Evolutionary conservation across 164 flowering plant genomes (phyloP), one percentile per base, ranked within the genome.

Genomic region (Stephania japonica): DNA sequence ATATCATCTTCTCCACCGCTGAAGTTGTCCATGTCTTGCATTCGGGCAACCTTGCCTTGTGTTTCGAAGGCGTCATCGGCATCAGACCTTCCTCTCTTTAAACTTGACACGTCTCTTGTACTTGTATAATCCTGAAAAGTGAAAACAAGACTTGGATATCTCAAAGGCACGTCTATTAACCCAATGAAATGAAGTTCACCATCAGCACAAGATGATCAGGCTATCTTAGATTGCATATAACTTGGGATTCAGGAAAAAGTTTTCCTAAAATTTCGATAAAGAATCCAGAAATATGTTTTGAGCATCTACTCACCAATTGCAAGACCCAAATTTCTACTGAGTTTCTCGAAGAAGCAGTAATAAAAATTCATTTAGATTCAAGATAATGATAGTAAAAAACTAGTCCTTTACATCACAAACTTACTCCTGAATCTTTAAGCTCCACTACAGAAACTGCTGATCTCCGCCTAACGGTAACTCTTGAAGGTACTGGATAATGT

Each of bases 401-500:
- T 18, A 69, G 59, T 27, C 26, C 38, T 2, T 32, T 32, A 32
- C 4, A 70, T 6, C 13, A 38, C 70, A 67, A 71, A 43, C 38
- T 53, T 86, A 85, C 92, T 87, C 72, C 85, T n/a, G 79, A 32
- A 43, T 87, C 98, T 73, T 84, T 86, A 67, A 81, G 23, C 74
- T 93, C 96, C 47, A 76, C 72, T 1, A 78, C 84, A 77, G 90
- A 80, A 75, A 84, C 89, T 62, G 74, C 71, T 19, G 91, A 32
- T 74, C 93, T 80, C 66, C 75, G 79, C 84, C 98, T 87, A 19
- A 91, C 93, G 16, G 98, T 93, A 65, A 93, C 82, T 56, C 83
- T 81, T 42, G 91, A 80, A 70, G 99, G 99, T 5, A 76, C 82
- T 3, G 94, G 97, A 79, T 86, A 93, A 64, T 93, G 97, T 80